Percentiles rank a stretch among this genome's conserved stretches.
These are phyloP conservation scores for Debaryomyces fabryi DNA, from an alignment of 1,139 yeast genomes.

Conservation along the genomic window DNA sequence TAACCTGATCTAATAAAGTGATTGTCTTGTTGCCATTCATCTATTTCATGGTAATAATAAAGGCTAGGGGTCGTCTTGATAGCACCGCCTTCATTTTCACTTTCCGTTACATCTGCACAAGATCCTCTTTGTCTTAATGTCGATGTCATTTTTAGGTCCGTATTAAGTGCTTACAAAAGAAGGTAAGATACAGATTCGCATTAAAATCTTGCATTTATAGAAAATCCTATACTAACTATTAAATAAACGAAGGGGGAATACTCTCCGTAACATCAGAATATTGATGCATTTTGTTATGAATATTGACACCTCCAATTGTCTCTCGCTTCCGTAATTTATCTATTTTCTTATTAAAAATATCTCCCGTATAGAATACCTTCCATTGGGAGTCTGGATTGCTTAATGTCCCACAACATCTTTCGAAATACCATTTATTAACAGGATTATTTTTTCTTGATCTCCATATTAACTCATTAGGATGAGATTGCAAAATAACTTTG, in stretches of 20 bases:
- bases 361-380: conserved; percentile 73
- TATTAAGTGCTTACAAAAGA: neutral
- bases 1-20: conserved; percentile 76
- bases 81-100: neutral
- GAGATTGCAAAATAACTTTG: conserved; percentile 71
- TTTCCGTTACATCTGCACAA: neutral
- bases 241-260: conserved; percentile 35
- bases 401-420: conserved; percentile 76
- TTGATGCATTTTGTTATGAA: conserved; percentile 29
- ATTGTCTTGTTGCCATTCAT: conserved; percentile 87
- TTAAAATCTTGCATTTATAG: neutral
- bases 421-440: conserved; percentile 97
- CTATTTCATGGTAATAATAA: conserved; percentile 49
- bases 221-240: neutral
- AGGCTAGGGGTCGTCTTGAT: conserved; percentile 11
- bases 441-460: conserved; percentile 84
- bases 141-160: neutral
- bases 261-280: conserved; percentile 37
- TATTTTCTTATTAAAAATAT: conserved; percentile 40
- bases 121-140: conserved; percentile 2
- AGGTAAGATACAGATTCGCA: neutral
- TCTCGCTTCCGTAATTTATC: conserved; percentile 23
- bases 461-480: conserved; percentile 82
- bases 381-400: conserved; percentile 57
- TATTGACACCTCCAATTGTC: conserved; percentile 26